Evolutionary conservation across 768 basidiomycete genomes (phyloP), one percentile per base, ranked within the genome.

Genomic region (Psilocybe subaeruginosa): DNA sequence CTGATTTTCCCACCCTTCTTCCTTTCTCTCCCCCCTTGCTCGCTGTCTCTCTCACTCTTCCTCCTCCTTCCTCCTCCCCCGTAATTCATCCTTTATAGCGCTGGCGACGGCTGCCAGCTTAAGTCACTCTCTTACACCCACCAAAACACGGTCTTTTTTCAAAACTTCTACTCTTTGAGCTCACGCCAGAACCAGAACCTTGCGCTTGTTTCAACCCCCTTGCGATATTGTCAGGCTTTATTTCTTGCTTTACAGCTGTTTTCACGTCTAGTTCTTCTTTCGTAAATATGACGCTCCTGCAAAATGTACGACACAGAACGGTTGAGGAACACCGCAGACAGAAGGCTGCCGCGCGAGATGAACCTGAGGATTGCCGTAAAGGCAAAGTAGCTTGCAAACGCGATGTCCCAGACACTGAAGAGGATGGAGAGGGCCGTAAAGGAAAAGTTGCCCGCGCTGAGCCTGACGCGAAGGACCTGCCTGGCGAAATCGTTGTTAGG

Each of bases 241-340:
- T 47, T 46, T 46, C 27, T n/a, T n/a, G 30, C 19, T 33, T 48
- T 56, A 27, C 33, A 31, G n/a, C 51, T 35, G 33, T 47, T 37
- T 23, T 27, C 30, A 33, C 8, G 16, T 23, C 41, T 12, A 43
- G 8, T 35, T 35, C 33, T 7, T 35, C 52, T 54, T 53, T 46
- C n/a, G 30, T 8, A 37, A 53, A 53, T 8, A 53, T 60, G 52
- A 54, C 51, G 33, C 59, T 54, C 31, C 52, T 54, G 23, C 52
- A 60, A 60, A 60, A 54, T 47, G 52, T 54, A 33, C 59, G 53
- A 54, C 59, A 46, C 27, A 60, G 52, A 53, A 35, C 59, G 52
- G 52, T 35, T 8, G 17, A 51, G 50, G 50, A 51, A n/a, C 50
- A 51, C 31, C 50, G 50, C 2, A 51, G 30, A n/a, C 50, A 30